Conservation (phyloP, 2,329 filamentous ascomycete species). For the Trichoderma endophyticum region DNA sequence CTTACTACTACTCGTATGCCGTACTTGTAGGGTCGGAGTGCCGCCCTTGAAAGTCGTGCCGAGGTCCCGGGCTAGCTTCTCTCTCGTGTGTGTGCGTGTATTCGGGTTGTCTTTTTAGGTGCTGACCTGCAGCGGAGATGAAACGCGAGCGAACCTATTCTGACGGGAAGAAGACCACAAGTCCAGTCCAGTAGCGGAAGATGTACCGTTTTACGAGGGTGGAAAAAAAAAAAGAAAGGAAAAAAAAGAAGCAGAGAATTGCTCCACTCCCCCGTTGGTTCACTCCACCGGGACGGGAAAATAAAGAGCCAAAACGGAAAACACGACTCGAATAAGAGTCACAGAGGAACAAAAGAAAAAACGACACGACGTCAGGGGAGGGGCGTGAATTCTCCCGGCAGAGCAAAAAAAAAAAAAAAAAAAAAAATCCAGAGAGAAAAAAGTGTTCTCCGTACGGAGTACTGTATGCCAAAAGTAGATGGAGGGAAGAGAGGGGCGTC, state of each 20-base stretch:
- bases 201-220: background rate
- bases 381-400: too few species aligned
- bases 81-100: background rate
- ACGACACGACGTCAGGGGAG: background rate
- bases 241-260: too few species aligned
- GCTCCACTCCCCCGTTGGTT: background rate
- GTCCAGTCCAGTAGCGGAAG: background rate
- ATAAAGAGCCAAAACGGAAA: background rate
- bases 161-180: background rate
- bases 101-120: background rate
- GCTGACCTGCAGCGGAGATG: slow-evolving; percentile 14
- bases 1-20: background rate
- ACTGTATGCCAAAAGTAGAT: background rate
- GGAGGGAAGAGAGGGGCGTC: background rate
- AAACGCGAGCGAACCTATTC: background rate
- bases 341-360: background rate
- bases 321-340: background rate
- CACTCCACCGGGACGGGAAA: background rate
- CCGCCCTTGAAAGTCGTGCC: background rate
- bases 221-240: background rate
- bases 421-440: background rate
- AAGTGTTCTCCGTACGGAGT: background rate
- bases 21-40: background rate
- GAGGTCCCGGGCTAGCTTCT: slow-evolving; percentile 2
- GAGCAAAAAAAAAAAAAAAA: background rate